Percentiles rank a stretch among this genome's conserved stretches.
Evolutionary conservation across 768 basidiomycete species (phyloP).

Genomic region (Russula emetica): DNA sequence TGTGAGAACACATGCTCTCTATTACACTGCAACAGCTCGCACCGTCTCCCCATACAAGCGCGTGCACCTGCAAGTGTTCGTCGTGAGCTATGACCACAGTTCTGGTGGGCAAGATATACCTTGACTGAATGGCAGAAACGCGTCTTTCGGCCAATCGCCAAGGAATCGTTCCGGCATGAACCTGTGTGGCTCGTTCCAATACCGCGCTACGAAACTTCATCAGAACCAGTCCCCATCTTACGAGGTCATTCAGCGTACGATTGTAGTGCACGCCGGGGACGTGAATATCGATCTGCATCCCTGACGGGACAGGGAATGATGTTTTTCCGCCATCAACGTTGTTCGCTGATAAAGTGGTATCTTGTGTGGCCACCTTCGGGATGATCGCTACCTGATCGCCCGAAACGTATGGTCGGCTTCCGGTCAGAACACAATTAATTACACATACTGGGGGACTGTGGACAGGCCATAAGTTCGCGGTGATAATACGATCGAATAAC

Average conservation of each 20-base stretch:
- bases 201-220: slow-evolving; percentile 39
- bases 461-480: neutral
- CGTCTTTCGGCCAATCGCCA: slow-evolving; percentile 34
- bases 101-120: slow-evolving; percentile 9
- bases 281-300: slow-evolving; percentile 38
- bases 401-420: too few relatives aligned
- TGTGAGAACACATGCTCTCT: neutral
- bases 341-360: slow-evolving; percentile 39
- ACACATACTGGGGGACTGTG: slow-evolving; percentile 16
- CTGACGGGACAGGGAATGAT: slow-evolving; percentile 44
- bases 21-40: neutral
- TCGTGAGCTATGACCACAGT: neutral
- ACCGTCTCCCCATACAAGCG: slow-evolving; percentile 29
- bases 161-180: slow-evolving; percentile 42
- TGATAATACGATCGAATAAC: neutral
- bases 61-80: slow-evolving; percentile 17
- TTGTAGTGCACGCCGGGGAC: slow-evolving; percentile 47
- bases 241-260: slow-evolving; percentile 33
- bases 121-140: slow-evolving; percentile 34
- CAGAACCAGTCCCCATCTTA: neutral
- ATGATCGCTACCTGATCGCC: slow-evolving; percentile 41
- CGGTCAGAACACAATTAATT: neutral
- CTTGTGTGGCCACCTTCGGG: slow-evolving; percentile 46
- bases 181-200: slow-evolving; percentile 49
- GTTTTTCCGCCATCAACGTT: slow-evolving; percentile 39